Percentiles rank a stretch among this genome's conserved stretches.
Conservation (phyloP, 164 flowering plant species). For the Stephania cephalantha region DNA sequence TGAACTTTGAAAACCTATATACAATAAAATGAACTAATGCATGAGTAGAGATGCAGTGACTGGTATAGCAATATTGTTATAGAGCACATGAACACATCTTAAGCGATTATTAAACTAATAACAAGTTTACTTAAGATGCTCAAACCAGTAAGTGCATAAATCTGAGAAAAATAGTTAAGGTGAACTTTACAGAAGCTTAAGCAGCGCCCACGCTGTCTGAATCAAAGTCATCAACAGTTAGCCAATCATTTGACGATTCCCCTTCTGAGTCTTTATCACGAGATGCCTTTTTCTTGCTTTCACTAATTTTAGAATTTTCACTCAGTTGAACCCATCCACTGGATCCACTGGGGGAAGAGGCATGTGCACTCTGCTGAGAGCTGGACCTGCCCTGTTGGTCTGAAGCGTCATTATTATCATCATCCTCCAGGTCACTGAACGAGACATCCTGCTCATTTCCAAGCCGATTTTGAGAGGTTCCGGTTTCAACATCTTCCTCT, state of each 20-base stretch:
- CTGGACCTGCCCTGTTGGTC: conserved; percentile 13
- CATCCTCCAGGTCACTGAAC: conserved; percentile 56
- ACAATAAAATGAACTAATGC: conserved; percentile 1
- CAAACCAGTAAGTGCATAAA: not conserved
- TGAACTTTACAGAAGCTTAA: conserved; percentile 8
- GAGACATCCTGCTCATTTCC: conserved; percentile 47
- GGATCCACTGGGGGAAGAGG: conserved; percentile 30
- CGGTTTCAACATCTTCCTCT: conserved; percentile 24
- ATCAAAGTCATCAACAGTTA: conserved; percentile 48
- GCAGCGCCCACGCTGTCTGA: conserved; percentile 19
- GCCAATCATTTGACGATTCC: conserved; percentile 58
- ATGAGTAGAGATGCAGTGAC: not conserved
- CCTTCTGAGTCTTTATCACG: conserved; percentile 47
- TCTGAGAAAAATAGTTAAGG: not conserved
- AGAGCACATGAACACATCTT: not conserved
- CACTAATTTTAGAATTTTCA: conserved; percentile 21
- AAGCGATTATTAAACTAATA: not conserved
- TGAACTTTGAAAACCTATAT: not conserved
- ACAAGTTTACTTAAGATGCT: not conserved
- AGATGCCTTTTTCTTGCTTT: conserved; percentile 23
- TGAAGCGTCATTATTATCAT: conserved; percentile 33
- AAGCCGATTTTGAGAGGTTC: conserved; percentile 21
- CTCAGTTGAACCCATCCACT: conserved; percentile 48
- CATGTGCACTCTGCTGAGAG: conserved; percentile 6
- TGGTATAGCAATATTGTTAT: not conserved